Evolutionary conservation across 208 protist genomes (phyloP).

Genomic region (Trypanosoma cruzi): DNA sequence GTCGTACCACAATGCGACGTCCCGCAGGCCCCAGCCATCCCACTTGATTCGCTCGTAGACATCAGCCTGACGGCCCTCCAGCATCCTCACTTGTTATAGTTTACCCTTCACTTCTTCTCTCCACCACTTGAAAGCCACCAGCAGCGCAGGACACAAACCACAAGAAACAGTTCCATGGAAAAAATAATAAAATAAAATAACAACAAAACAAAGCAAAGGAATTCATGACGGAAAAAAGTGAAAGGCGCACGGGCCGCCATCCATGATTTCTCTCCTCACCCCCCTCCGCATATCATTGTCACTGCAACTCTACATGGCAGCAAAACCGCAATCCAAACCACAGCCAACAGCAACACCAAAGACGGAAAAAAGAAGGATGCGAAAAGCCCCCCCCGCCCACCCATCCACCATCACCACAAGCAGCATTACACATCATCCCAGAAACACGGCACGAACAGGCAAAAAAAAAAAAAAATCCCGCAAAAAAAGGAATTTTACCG

Average conservation of each 20-base stretch:
- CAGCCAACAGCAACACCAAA: too few species aligned
- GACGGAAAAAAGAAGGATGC: not conserved
- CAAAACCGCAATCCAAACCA: too few species aligned
- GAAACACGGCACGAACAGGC: not conserved
- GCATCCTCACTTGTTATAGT: conserved; percentile 1
- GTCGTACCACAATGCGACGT: conserved; percentile 69
- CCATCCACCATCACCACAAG: not conserved
- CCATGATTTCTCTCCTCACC: too few species aligned
- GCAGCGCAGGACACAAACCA: not conserved
- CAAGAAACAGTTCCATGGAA: conserved; percentile 8
- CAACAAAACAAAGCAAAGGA: conserved; percentile 11
- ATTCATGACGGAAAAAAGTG: not conserved
- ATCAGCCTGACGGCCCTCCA: conserved; percentile 31
- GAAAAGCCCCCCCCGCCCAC: not conserved
- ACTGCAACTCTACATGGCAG: too few species aligned
- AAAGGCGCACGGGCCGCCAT: too few species aligned
- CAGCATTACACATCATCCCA: not conserved
- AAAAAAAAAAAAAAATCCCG: conserved; percentile 28
- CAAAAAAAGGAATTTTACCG: conserved; percentile 9
- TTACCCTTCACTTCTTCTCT: not conserved
- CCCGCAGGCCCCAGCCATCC: conserved; percentile 88
- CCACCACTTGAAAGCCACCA: not conserved
- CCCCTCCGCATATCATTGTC: too few species aligned
- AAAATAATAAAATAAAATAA: conserved; percentile 17
- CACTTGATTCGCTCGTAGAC: conserved; percentile 88